These are phyloP conservation scores for Lanzia echinophila DNA, from an alignment of 2,329 filamentous ascomycete genomes.

Conservation along the genomic window DNA sequence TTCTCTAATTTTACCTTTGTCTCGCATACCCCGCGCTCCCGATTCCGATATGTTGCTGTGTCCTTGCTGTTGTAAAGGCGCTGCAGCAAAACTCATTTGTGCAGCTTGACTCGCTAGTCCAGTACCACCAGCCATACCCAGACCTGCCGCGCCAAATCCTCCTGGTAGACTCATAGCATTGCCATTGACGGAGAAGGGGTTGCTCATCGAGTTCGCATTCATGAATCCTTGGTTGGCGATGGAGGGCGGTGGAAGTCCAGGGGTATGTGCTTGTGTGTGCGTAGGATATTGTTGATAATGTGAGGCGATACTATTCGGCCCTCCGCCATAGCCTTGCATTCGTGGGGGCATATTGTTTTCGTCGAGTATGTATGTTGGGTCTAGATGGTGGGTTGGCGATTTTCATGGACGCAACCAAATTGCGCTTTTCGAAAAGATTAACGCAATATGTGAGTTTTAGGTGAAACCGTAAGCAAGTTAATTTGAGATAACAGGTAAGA, in stretches of 20 bases:
- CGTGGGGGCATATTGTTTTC: conserved; percentile 30
- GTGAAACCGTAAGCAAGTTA: neutral
- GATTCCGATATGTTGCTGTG: conserved; percentile 46
- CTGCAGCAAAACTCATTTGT: conserved; percentile 77
- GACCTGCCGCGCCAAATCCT: conserved; percentile 49
- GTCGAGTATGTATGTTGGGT: conserved; percentile 28
- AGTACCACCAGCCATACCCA: conserved; percentile 46
- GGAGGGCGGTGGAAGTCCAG: conserved; percentile 46
- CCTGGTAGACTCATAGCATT: conserved; percentile 50
- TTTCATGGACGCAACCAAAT: conserved; percentile 30
- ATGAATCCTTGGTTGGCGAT: conserved; percentile 67
- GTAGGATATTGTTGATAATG: conserved; percentile 41
- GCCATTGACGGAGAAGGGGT: conserved; percentile 54
- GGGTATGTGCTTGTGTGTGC: conserved; percentile 40
- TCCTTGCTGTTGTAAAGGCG: conserved; percentile 53
- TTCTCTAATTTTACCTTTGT: conserved; percentile 80
- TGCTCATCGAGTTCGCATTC: conserved; percentile 60
- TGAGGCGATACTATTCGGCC: conserved; percentile 28
- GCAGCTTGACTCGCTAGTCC: conserved; percentile 82
- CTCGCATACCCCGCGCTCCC: conserved; percentile 48
- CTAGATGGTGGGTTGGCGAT: conserved; percentile 24
- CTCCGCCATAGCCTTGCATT: conserved; percentile 30
- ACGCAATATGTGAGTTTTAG: neutral
- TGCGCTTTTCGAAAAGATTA: conserved; percentile 10
- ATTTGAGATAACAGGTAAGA: too few relatives aligned